A percentile compares a stretch with the other conserved stretches of the same genome.
phyloP scores from a whole-genome alignment of 2,329 filamentous ascomycete genomes.

The Xylariaceae sp. region DNA sequence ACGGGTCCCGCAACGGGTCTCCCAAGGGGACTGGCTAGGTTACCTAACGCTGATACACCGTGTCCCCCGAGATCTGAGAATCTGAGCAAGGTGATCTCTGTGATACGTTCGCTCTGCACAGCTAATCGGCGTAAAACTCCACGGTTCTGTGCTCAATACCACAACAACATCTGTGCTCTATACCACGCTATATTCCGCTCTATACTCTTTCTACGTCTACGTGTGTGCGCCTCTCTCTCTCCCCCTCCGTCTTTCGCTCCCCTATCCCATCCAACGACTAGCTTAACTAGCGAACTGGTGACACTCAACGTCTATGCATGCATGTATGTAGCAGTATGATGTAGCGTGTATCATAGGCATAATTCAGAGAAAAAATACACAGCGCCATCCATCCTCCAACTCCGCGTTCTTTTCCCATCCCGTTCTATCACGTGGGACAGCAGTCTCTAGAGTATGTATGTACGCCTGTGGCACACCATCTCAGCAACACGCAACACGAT shows the following conservation, averaged over 20 bases:
- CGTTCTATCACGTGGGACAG: neutral
- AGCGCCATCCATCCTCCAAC: too few relatives aligned
- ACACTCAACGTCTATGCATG: too few relatives aligned
- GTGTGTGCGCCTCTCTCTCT: too few relatives aligned
- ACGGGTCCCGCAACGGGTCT: too few relatives aligned
- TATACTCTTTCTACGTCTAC: neutral
- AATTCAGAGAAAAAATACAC: too few relatives aligned
- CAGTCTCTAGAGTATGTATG: neutral
- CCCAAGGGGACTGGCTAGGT: neutral
- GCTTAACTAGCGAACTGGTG: too few relatives aligned
- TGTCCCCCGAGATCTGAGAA: constrained; percentile 23
- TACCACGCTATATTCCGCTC: neutral
- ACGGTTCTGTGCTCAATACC: neutral
- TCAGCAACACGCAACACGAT: neutral
- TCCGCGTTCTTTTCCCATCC: neutral
- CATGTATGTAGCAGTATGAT: too few relatives aligned
- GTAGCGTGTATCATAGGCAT: too few relatives aligned
- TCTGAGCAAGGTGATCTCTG: constrained; percentile 26
- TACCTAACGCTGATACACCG: constrained; percentile 19
- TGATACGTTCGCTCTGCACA: constrained; percentile 7
- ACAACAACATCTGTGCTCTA: neutral
- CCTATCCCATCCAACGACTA: too few relatives aligned
- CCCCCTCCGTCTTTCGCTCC: too few relatives aligned
- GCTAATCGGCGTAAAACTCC: neutral
- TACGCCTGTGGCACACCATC: neutral